These are phyloP conservation scores for Populus hybrid DNA, from an alignment of 441 rosid genomes.

Conservation along the genomic window DNA sequence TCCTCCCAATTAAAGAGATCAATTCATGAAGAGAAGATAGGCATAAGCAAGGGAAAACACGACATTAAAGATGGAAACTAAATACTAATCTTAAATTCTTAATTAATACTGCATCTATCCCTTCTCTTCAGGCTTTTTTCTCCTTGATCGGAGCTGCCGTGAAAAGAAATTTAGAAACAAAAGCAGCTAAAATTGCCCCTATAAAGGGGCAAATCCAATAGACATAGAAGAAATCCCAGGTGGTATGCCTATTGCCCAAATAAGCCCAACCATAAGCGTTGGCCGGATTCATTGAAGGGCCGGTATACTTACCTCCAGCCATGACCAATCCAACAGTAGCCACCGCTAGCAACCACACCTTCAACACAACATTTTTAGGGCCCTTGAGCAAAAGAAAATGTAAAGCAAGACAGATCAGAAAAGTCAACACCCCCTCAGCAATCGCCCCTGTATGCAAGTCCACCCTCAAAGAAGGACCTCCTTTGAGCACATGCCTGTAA, in stretches of 20 bases:
- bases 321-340: constrained; percentile 45
- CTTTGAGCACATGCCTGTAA: constrained; percentile 47
- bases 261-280: constrained; percentile 94
- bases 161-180: constrained; percentile 42
- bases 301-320: constrained; percentile 51
- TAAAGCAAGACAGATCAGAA: constrained; percentile 44
- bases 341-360: constrained; percentile 49
- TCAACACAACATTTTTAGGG: constrained; percentile 40
- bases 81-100: neutral
- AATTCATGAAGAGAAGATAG: neutral
- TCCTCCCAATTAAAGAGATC: neutral
- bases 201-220: constrained; percentile 80
- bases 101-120: neutral
- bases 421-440: constrained; percentile 61
- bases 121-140: constrained; percentile 14
- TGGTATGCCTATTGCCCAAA: constrained; percentile 59
- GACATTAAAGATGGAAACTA: neutral
- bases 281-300: constrained; percentile 83
- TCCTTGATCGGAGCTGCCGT: constrained; percentile 20
- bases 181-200: constrained; percentile 68
- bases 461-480: constrained; percentile 57
- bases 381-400: constrained; percentile 53
- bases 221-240: constrained; percentile 82
- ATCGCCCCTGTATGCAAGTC: constrained; percentile 63
- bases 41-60: neutral